phyloP scores from a whole-genome alignment of 2,329 filamentous ascomycete genomes.

The Ceratocystis huliohia region DNA sequence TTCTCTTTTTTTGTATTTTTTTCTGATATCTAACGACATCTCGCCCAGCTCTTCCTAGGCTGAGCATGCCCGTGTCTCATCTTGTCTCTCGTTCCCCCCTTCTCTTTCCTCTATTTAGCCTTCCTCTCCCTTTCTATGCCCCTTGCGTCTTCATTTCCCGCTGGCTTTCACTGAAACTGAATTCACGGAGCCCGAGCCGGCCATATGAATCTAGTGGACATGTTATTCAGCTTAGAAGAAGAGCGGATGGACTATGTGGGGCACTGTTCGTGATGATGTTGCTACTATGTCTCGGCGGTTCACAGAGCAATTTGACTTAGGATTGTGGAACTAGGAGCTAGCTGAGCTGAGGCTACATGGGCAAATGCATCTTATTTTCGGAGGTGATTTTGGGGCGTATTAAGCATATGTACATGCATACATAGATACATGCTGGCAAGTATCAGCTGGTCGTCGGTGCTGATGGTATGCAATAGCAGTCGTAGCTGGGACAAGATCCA shows the following conservation, averaged over 20 bases:
- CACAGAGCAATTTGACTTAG: not conserved
- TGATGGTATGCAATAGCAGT: not conserved
- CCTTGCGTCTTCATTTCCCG: not conserved
- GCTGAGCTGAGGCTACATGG: not conserved
- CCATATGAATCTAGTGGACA: not conserved
- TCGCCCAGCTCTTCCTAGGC: not conserved
- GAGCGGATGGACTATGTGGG: not conserved
- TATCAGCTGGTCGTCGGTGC: not conserved
- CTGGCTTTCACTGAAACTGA: not conserved
- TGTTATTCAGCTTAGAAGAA: not conserved
- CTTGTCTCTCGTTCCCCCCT: not conserved
- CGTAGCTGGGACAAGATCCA: not conserved
- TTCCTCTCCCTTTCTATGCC: not conserved
- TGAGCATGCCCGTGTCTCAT: not conserved
- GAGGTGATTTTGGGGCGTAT: not conserved
- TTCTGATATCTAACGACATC: not conserved
- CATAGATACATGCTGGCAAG: not conserved
- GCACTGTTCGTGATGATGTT: not conserved
- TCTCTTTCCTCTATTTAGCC: not conserved
- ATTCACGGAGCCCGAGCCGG: not conserved
- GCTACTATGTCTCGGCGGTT: constrained; percentile 2
- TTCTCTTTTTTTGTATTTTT: not conserved
- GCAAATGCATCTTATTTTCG: not conserved
- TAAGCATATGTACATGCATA: not conserved
- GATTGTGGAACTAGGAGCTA: not conserved